Evolutionary conservation across 1,139 yeast genomes (phyloP).

Genomic region (Hyphopichia pseudoburtonii): DNA sequence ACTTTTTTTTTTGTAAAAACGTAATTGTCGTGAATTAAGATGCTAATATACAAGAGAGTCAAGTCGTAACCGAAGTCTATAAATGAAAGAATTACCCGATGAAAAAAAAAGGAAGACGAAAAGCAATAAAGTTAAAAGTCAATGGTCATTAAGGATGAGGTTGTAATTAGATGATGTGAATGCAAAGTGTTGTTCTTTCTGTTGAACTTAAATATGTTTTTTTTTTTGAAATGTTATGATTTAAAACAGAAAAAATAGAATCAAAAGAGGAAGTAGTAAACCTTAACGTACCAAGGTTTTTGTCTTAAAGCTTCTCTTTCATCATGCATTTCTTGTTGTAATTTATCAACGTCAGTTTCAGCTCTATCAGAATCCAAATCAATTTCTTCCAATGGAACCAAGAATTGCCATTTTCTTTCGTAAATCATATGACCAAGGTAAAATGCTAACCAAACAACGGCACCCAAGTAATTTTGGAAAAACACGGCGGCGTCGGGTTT

Average conservation of each 20-base stretch:
- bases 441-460: conserved; percentile 30
- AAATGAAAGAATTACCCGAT: too few relatives aligned
- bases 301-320: conserved; percentile 28
- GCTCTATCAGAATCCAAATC: conserved; percentile 42
- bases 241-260: too few relatives aligned
- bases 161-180: too few relatives aligned
- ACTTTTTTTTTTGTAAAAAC: too few relatives aligned
- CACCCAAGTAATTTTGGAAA: conserved; percentile 37
- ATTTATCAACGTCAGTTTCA: conserved; percentile 37
- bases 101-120: not conserved
- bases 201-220: too few relatives aligned
- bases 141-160: too few relatives aligned
- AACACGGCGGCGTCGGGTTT: conserved; percentile 29
- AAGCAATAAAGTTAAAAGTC: not conserved
- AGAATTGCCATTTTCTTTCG: conserved; percentile 24
- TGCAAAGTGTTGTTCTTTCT: too few relatives aligned
- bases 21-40: not conserved
- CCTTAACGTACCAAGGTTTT: conserved; percentile 24
- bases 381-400: conserved; percentile 30
- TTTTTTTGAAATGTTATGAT: too few relatives aligned
- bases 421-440: conserved; percentile 37
- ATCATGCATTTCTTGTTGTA: conserved; percentile 36
- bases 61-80: not conserved
- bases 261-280: conserved; percentile 26
- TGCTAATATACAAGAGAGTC: not conserved